Base-by-base conservation (phyloP, 2,329 filamentous ascomycete species). In the Claviceps fusiformis region DNA sequence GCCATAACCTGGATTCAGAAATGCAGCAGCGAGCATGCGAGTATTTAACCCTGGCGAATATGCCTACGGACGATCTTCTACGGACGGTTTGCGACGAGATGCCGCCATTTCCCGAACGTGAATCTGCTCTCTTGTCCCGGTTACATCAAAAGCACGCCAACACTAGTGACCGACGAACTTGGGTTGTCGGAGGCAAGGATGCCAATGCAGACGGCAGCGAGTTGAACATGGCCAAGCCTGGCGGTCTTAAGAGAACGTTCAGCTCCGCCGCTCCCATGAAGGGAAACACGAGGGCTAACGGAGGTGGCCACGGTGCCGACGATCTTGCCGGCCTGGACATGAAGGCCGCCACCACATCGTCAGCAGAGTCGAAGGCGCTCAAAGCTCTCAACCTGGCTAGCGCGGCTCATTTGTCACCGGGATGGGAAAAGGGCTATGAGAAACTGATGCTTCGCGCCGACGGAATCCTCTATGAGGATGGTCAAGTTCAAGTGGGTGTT, bases 71-170 rank as follows among this genome's bases (percentile, higher is more conserved):
- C 63, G 91, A 97, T 60, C 79, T 98, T 7, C 76, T 98, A 13
- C 83, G 93, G 53, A 97, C 93, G 0, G 85, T 98, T 6, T 95
- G 91, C 68, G 93, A 98, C 63, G 93, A 98, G 69, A 98, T 98
- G 95, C 93, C 93, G 2, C 91, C 93, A 0, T 98, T 97, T 72
- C 95, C 93, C 0, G 91, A 98, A 69, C 79, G 95, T 57, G 85
- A 95, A 56, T 97, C 93, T 5, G 92, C 93, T 1, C 75, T 98
- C 33, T 76, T 98, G 11, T 96, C 92, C 44, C 81, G 93, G 56
- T 78, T 98, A 52, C 92, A 98, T 70, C 90, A 95, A 70, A 97
- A 95, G 73, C 90, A 95, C 64, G 87, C 87, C 50, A 88, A 87
- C 58, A 93, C 89, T 15, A 95, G 89, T 66, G 93, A 98, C 69